Evolutionary conservation across 495 filamentous ascomycete species (phyloP).

Genomic region (Sabuloglossum arenarium): DNA sequence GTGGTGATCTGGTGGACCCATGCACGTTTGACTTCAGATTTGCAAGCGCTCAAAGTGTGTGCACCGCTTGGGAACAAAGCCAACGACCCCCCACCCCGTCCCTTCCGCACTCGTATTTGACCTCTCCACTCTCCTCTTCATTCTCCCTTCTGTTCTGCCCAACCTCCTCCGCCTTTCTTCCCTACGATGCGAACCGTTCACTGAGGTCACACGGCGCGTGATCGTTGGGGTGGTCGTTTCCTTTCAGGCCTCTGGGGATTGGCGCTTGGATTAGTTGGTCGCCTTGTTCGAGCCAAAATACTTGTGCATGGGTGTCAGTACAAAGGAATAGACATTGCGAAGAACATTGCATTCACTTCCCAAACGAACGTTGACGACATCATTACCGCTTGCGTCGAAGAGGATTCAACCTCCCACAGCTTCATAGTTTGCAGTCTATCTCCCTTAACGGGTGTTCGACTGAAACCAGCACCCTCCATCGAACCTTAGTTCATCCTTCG

Average conservation of each 20-base stretch:
- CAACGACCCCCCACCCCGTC: neutral
- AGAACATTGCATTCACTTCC: neutral
- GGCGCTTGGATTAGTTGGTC: neutral
- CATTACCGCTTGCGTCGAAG: neutral
- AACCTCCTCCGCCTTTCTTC: neutral
- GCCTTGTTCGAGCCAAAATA: neutral
- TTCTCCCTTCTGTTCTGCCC: neutral
- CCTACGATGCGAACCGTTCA: neutral
- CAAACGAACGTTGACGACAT: neutral
- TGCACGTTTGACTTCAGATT: neutral
- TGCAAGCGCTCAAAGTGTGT: no score
- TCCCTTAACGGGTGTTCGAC: neutral
- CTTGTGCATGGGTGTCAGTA: neutral
- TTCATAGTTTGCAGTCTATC: neutral
- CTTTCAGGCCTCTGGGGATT: neutral
- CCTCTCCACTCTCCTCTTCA: neutral
- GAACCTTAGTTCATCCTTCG: neutral
- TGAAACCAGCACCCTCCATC: neutral
- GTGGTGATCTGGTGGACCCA: neutral
- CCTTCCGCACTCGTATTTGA: neutral
- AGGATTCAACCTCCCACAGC: neutral
- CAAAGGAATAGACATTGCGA: neutral
- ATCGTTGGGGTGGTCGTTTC: neutral
- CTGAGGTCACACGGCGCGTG: neutral
- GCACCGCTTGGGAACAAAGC: no score